These are phyloP conservation scores for Solanum neorickii DNA, from an alignment of 257 asterid genomes.

Conservation along the genomic window DNA sequence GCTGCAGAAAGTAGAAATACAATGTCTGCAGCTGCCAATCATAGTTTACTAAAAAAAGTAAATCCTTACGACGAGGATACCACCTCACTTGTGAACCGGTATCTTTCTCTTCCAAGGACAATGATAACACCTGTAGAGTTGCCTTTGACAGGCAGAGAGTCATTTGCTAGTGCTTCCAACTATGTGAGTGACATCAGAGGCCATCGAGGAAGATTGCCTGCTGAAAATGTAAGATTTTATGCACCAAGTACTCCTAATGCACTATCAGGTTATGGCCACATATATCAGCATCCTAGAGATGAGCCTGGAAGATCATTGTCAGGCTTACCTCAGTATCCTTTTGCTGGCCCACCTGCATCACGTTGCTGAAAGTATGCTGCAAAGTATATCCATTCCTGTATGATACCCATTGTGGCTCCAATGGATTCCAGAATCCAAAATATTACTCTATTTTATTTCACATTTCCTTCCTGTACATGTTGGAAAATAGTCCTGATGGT, in stretches of 20 bases:
- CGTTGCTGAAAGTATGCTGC: slow-evolving; percentile 11
- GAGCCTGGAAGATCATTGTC: slow-evolving; percentile 16
- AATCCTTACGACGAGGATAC: slow-evolving; percentile 63
- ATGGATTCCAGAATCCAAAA: background rate
- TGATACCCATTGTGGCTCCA: background rate
- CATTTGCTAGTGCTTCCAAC: slow-evolving; percentile 11
- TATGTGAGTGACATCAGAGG: slow-evolving; percentile 4
- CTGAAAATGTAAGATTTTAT: slow-evolving; percentile 15
- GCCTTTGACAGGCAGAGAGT: slow-evolving; percentile 14
- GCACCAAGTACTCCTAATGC: slow-evolving; percentile 19
- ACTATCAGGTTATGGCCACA: slow-evolving; percentile 12
- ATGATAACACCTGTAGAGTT: slow-evolving; percentile 12
- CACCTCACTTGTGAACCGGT: slow-evolving; percentile 51
- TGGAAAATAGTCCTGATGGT: background rate
- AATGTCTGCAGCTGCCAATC: slow-evolving; percentile 13
- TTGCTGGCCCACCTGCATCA: slow-evolving; percentile 42
- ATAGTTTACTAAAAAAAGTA: background rate
- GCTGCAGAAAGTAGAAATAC: background rate
- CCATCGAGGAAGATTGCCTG: slow-evolving; percentile 3
- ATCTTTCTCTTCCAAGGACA: slow-evolving; percentile 34
- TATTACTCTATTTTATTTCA: background rate
- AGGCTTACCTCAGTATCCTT: slow-evolving; percentile 50
- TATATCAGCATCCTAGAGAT: slow-evolving; percentile 4
- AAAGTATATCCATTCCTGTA: background rate
- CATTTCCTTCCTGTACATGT: background rate